Percentiles rank a stretch among this genome's conserved stretches.
phyloP scores from a whole-genome alignment of 2,329 filamentous ascomycete genomes.

The Monascus ruber region DNA sequence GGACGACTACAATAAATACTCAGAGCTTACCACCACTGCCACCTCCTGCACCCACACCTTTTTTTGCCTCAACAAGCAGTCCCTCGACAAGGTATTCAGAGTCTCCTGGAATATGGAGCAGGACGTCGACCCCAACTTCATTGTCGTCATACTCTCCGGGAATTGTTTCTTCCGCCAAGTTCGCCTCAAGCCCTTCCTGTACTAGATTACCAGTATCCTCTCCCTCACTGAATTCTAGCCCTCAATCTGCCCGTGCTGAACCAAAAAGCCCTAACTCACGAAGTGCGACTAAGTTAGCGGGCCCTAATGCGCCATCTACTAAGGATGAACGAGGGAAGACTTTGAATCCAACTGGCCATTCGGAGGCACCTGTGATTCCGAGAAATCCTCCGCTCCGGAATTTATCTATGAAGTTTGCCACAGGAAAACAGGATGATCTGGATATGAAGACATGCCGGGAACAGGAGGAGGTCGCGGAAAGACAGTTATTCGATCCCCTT shows the following conservation, averaged over 20 bases:
- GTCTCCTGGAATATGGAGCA: conserved; percentile 36
- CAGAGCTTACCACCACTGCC: conserved; percentile 24
- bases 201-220: conserved; percentile 25
- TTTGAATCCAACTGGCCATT: not conserved
- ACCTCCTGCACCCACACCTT: conserved; percentile 16
- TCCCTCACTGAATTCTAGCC: conserved; percentile 10
- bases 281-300: conserved; percentile 3
- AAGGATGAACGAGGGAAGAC: conserved; percentile 3
- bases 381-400: conserved; percentile 53
- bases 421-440: conserved; percentile 12
- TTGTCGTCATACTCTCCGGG: conserved; percentile 40
- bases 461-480: conserved; percentile 21
- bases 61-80: conserved; percentile 29
- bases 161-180: conserved; percentile 29
- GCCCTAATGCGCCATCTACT: conserved; percentile 3
- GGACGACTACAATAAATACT: conserved; percentile 20
- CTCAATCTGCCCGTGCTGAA: conserved; percentile 10
- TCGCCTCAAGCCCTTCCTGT: conserved; percentile 25
- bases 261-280: conserved; percentile 6
- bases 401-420: conserved; percentile 46
- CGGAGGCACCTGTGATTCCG: conserved; percentile 22
- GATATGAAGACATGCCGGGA: conserved; percentile 14
- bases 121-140: conserved; percentile 39
- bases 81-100: conserved; percentile 37
- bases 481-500: conserved; percentile 6